phyloP scores from a whole-genome alignment of 2,329 filamentous ascomycete genomes.

The Claviceps capensis region DNA sequence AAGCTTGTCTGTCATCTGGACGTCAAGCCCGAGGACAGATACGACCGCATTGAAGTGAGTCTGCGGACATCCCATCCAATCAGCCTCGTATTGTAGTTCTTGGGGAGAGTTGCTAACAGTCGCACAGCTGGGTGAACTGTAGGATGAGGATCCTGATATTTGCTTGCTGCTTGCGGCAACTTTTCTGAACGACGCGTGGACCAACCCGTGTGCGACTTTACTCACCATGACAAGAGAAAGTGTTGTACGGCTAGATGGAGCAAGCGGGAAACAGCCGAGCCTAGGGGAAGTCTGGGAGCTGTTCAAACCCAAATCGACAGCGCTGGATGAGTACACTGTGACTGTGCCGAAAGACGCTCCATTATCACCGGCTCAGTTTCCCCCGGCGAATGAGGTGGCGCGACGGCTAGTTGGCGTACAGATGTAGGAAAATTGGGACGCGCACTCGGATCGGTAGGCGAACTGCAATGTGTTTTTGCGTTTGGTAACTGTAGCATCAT shows the following conservation, averaged over 20 bases:
- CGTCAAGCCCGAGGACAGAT: background rate
- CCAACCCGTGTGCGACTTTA: slow-evolving; percentile 14
- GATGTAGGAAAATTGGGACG: slow-evolving; percentile 1
- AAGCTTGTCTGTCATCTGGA: background rate
- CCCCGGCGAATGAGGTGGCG: background rate
- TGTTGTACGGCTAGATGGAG: slow-evolving; percentile 1
- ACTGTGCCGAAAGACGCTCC: background rate
- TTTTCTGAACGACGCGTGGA: slow-evolving; percentile 11
- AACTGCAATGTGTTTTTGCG: no score
- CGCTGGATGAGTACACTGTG: background rate
- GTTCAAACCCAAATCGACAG: background rate
- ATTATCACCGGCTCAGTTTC: no score
- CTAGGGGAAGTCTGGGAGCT: background rate
- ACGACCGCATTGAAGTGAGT: slow-evolving; percentile 10
- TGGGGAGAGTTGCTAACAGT: background rate
- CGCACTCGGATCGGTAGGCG: background rate
- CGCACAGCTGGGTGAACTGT: slow-evolving; percentile 9
- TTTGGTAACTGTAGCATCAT: background rate
- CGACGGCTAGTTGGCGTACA: background rate
- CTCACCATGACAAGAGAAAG: slow-evolving; percentile 8
- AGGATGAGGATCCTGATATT: slow-evolving; percentile 6
- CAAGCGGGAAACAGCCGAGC: background rate
- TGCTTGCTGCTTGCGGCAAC: slow-evolving; percentile 3
- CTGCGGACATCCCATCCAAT: no score
- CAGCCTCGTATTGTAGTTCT: no score